Conservation (phyloP, 83 land plant genomes). For the Diphasiastrum complanatum region DNA sequence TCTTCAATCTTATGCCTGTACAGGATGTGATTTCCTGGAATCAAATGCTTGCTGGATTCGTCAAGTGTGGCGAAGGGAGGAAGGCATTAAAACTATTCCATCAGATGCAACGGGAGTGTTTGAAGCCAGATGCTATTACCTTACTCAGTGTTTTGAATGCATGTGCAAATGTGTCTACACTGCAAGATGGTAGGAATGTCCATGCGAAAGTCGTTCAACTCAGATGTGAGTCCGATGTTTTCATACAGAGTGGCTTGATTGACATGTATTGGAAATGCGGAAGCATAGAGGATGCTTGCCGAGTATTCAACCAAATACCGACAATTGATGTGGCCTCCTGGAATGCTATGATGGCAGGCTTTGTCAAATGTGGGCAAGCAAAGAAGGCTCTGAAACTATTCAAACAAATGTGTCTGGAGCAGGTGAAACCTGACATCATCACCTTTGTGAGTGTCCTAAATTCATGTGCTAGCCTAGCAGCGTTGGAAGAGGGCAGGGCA, state of each 20-base stretch:
- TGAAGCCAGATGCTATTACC: neutral
- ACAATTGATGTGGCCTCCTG: neutral
- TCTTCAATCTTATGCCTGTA: too few relatives aligned
- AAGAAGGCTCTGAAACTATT: too few relatives aligned
- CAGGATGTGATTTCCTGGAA: neutral
- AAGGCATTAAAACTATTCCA: too few relatives aligned
- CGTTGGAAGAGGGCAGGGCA: neutral
- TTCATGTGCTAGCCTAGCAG: neutral
- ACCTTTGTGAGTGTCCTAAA: neutral
- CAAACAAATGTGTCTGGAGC: too few relatives aligned
- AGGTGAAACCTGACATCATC: neutral
- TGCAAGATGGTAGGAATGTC: neutral
- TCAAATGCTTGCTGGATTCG: neutral
- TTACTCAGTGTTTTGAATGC: neutral
- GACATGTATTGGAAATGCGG: neutral
- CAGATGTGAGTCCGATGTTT: neutral
- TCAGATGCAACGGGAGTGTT: neutral
- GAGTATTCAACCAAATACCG: neutral
- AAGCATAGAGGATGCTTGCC: too few relatives aligned
- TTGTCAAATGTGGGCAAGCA: too few relatives aligned
- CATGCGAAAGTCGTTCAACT: too few relatives aligned
- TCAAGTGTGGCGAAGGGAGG: neutral
- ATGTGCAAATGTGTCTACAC: neutral
- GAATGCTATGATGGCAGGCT: constrained; percentile 2
- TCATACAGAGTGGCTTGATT: neutral